Conservation (phyloP, 2,329 filamentous ascomycete genomes). For the Fusarium xyrophilum region DNA sequence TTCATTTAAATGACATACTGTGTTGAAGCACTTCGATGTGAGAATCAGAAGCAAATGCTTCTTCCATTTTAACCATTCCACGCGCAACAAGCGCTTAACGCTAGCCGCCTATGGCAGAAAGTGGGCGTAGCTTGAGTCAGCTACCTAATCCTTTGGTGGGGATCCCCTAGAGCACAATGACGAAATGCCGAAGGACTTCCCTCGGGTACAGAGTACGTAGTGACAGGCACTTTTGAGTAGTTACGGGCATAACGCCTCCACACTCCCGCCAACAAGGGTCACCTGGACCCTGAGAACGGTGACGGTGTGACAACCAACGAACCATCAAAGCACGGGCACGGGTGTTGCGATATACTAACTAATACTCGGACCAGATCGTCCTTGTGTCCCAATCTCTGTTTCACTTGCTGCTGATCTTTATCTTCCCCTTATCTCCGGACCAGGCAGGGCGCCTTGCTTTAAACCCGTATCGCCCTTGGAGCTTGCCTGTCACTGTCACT, state of each 20-base stretch:
- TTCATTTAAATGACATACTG: too few relatives aligned
- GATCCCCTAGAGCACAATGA: slow-evolving; percentile 14
- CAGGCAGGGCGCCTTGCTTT: neutral
- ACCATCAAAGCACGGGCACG: slow-evolving; percentile 26
- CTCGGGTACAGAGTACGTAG: too few relatives aligned
- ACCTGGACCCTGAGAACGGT: slow-evolving; percentile 36
- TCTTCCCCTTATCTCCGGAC: neutral
- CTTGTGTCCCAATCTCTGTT: slow-evolving; percentile 8
- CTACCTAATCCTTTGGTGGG: slow-evolving; percentile 9
- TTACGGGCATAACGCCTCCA: slow-evolving; percentile 8
- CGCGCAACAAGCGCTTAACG: slow-evolving; percentile 23
- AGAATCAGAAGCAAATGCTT: slow-evolving; percentile 3
- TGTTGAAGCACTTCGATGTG: neutral
- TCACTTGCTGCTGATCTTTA: neutral
- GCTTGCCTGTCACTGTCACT: slow-evolving; percentile 1
- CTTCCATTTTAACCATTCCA: slow-evolving; percentile 10
- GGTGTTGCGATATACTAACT: slow-evolving; percentile 14
- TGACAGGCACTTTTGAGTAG: slow-evolving; percentile 10
- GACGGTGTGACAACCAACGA: slow-evolving; percentile 35
- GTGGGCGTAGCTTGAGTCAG: slow-evolving; percentile 15
- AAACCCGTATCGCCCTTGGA: neutral
- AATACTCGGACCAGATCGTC: slow-evolving; percentile 1
- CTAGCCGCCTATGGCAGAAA: slow-evolving; percentile 12
- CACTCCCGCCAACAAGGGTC: slow-evolving; percentile 23
- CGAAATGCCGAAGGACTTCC: slow-evolving; percentile 25